These are phyloP conservation scores for Pyrenophora seminiperda DNA, from an alignment of 2,329 filamentous ascomycete genomes.

Conservation along the genomic window DNA sequence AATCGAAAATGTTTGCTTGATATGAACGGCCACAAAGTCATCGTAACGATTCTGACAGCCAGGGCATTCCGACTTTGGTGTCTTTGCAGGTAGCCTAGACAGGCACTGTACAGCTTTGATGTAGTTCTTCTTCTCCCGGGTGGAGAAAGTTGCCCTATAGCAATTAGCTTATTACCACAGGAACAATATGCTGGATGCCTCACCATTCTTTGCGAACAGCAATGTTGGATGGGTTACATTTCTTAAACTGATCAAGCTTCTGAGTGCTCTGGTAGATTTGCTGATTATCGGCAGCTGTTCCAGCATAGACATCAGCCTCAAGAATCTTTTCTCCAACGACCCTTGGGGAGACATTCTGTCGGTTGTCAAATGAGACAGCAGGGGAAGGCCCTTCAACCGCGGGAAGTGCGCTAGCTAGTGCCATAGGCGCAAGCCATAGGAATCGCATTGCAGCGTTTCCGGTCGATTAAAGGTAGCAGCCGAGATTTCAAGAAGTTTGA, in stretches of 20 bases:
- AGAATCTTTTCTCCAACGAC: constrained; percentile 24
- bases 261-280: constrained; percentile 33
- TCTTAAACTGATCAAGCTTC: constrained; percentile 28
- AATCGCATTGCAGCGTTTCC: constrained; percentile 26
- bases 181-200: background rate
- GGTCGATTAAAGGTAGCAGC: constrained; percentile 14
- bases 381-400: constrained; percentile 10
- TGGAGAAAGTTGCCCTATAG: constrained; percentile 31
- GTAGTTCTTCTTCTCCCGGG: constrained; percentile 36
- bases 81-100: constrained; percentile 29
- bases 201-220: constrained; percentile 54
- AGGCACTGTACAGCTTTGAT: constrained; percentile 41
- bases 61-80: constrained; percentile 31
- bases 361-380: constrained; percentile 22
- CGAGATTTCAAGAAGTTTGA: constrained; percentile 2
- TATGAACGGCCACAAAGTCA: constrained; percentile 40
- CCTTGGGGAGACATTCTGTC: constrained; percentile 15
- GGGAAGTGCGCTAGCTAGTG: constrained; percentile 25
- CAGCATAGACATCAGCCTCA: constrained; percentile 30
- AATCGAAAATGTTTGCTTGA: constrained; percentile 36
- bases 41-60: constrained; percentile 40
- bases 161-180: constrained; percentile 6
- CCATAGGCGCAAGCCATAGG: constrained; percentile 23
- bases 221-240: constrained; percentile 48
- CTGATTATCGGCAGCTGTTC: constrained; percentile 32